A percentile compares a stretch with the other conserved stretches of the same genome.
phyloP scores from a whole-genome alignment of 164 flowering plant species.

The Chloranthus sessilifolius region DNA sequence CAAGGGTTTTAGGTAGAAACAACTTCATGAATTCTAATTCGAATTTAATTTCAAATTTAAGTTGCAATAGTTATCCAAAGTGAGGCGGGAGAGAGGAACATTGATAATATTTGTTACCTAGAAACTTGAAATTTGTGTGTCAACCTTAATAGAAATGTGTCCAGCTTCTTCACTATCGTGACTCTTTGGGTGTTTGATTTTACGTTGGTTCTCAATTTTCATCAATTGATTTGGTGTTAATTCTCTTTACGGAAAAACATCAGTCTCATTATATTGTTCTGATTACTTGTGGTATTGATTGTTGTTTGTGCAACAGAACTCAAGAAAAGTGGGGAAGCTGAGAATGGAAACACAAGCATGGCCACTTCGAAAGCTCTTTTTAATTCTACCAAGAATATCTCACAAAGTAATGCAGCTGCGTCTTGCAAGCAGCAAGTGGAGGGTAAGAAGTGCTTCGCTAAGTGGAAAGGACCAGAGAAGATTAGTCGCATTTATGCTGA shows the following conservation, averaged over 20 bases:
- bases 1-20: too few relatives aligned
- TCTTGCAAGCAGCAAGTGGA: constrained; percentile 20
- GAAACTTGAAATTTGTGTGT: too few relatives aligned
- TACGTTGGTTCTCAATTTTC: background rate
- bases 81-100: too few relatives aligned
- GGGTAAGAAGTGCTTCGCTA: constrained; percentile 32
- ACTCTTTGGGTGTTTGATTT: too few relatives aligned
- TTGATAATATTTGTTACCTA: too few relatives aligned
- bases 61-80: too few relatives aligned
- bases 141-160: too few relatives aligned
- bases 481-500: constrained; percentile 66
- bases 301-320: constrained; percentile 36
- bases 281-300: background rate
- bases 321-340: constrained; percentile 35
- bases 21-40: too few relatives aligned
- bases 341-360: constrained; percentile 12
- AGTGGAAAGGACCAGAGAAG: constrained; percentile 54
- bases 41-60: too few relatives aligned
- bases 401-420: constrained; percentile 9
- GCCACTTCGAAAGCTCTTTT: constrained; percentile 17
- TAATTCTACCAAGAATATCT: constrained; percentile 12
- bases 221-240: background rate
- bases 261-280: background rate
- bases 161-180: too few relatives aligned
- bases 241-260: background rate